Evolutionary conservation across 306 rosid species (phyloP).

Genomic region (Vigna reflexopilosa): DNA sequence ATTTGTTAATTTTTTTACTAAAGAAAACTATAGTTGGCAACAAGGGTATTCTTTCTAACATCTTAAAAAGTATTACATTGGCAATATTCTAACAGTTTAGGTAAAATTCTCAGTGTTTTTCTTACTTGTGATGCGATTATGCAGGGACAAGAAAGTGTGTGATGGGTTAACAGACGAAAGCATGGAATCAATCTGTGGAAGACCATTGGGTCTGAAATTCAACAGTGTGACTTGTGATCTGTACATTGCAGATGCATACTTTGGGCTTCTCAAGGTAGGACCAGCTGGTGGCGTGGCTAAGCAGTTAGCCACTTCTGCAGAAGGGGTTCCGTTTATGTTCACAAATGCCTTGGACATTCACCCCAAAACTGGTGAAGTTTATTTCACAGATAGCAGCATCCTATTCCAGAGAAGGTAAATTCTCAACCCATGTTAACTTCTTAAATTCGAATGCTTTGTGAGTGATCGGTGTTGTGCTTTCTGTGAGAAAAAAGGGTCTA

Average conservation of each 20-base stretch:
- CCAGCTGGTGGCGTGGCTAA: conserved; percentile 53
- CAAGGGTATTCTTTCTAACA: too few species aligned
- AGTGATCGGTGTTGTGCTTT: not conserved
- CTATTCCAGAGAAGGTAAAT: conserved; percentile 59
- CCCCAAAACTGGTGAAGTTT: conserved; percentile 52
- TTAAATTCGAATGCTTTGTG: too few species aligned
- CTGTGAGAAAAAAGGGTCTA: conserved; percentile 45
- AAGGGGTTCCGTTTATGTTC: conserved; percentile 56
- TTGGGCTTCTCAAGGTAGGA: conserved; percentile 54
- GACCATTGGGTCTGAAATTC: conserved; percentile 62
- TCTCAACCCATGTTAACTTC: too few species aligned
- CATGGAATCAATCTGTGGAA: conserved; percentile 60
- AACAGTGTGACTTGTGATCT: conserved; percentile 37
- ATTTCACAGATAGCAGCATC: conserved; percentile 70
- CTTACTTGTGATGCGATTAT: not conserved
- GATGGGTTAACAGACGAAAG: conserved; percentile 49
- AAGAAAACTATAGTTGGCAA: too few species aligned
- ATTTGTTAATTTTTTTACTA: too few species aligned
- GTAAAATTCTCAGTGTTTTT: too few species aligned
- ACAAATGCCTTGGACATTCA: conserved; percentile 64
- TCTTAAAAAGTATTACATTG: too few species aligned
- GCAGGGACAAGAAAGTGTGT: conserved; percentile 52
- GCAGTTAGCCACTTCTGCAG: conserved; percentile 51
- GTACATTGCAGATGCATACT: conserved; percentile 59
- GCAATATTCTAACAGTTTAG: too few species aligned